Evolutionary conservation across 2,329 filamentous ascomycete genomes (phyloP), one percentile per base, ranked within the genome.

Genomic region (Dichotomopilus funicola): DNA sequence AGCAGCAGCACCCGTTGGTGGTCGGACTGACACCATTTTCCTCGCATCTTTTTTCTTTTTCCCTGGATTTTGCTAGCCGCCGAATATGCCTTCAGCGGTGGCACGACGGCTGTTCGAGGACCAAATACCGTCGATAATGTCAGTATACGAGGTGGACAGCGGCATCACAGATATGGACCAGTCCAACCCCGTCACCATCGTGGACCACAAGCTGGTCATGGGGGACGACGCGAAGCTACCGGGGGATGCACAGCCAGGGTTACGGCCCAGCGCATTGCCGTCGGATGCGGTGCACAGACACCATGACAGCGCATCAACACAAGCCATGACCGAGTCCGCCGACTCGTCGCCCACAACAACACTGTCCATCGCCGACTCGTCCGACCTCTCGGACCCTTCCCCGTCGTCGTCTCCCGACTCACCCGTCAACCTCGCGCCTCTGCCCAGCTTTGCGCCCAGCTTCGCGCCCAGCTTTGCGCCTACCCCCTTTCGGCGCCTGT

Each of bases 341-440:
- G 91, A 96, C 66, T 96, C 92, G 27, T 97, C 92, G 7, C 94
- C 94, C 1, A 97, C 92, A 6, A 96, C 91, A 3, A 96, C 92
- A 2, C 82, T 94, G 49, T 96, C 91, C 5, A 96, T 90, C 19
- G 89, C 92, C 61, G 92, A 96, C 72, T 95, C 91, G 5, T 92
- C 90, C 7, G 89, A 90, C 35, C 79, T 94, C 49, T 91, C 91
- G 35, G 92, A 97, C 65, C 87, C 89, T 6, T 96, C 92, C 5
- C 91, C 94, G 3, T 92, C 87, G 51, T 90, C 91, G 27, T 96
- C 92, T 1, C 92, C 92, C 7, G 91, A 96, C 71, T 96, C 94
- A 2, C 89, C 91, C 1, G 76, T 87, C 53, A 87, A 88, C 55
- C 77, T 91, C 54, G 80, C 87, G 54, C 85, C 89, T 3, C 77